phyloP scores from a whole-genome alignment of 129 eudicot genomes.

The Solidago caesia region DNA sequence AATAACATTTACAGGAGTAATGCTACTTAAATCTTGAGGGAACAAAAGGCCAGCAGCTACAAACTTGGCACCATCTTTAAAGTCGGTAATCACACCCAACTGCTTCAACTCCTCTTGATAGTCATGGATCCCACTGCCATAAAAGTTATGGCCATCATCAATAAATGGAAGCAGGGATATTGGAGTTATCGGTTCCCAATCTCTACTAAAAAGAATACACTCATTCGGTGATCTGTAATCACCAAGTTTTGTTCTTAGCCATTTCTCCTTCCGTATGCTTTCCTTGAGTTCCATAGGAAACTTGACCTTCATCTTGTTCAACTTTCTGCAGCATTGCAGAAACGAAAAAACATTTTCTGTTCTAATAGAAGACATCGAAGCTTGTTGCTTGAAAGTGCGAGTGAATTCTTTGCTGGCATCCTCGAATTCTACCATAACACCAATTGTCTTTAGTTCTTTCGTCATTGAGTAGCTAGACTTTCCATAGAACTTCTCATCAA shows the following conservation, averaged over 20 bases:
- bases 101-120: not conserved
- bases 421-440: constrained; percentile 10
- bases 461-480: not conserved
- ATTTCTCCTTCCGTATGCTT: not conserved
- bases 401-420: not conserved
- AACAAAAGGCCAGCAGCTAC: not conserved
- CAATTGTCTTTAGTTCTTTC: not conserved
- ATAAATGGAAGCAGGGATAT: constrained; percentile 7
- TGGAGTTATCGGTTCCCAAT: not conserved
- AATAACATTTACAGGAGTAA: not conserved
- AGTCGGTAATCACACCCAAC: not conserved
- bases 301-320: not conserved
- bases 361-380: not conserved
- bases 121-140: not conserved
- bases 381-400: not conserved
- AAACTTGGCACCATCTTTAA: constrained; percentile 9
- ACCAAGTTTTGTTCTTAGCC: constrained; percentile 8
- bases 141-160: not conserved
- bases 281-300: not conserved
- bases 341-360: not conserved
- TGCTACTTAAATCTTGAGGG: not conserved
- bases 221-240: not conserved
- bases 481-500: not conserved
- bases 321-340: not conserved
- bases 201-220: not conserved